A percentile compares a stretch with the other conserved stretches of the same genome.
phyloP scores from a whole-genome alignment of 192 early-diverging fungal genomes.

The Diversispora epigaea region DNA sequence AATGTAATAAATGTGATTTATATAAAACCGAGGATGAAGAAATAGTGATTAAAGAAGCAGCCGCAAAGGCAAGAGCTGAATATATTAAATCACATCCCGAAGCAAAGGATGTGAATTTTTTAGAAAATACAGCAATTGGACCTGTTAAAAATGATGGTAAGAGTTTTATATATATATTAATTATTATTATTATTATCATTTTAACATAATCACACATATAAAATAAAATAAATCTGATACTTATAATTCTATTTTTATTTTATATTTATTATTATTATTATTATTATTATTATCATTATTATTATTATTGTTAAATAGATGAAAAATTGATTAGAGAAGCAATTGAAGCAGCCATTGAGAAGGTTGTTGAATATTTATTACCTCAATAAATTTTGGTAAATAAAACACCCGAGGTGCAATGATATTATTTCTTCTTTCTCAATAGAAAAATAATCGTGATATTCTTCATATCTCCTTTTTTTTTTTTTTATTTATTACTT shows the following conservation, averaged over 20 bases:
- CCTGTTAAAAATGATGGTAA: conserved; percentile 18
- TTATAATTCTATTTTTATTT: neutral
- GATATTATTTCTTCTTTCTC: too few relatives aligned
- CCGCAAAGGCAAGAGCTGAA: conserved; percentile 45
- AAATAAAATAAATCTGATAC: neutral
- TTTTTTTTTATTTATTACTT: too few relatives aligned
- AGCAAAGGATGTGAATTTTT: conserved; percentile 20
- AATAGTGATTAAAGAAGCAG: conserved; percentile 43
- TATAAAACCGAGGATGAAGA: conserved; percentile 57
- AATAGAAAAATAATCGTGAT: too few relatives aligned
- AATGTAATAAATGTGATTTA: conserved; percentile 59
- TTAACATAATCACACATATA: neutral
- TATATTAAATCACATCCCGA: conserved; percentile 41
- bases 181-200: neutral
- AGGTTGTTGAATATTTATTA: conserved; percentile 21
- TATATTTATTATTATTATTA: neutral
- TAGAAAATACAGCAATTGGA: conserved; percentile 32
- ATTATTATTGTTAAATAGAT: neutral
- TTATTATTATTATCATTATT: neutral
- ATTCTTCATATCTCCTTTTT: too few relatives aligned
- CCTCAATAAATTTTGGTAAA: conserved; percentile 5
- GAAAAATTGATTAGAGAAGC: conserved; percentile 7
- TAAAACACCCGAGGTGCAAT: too few relatives aligned
- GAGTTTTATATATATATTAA: neutral
- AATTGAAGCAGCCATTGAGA: conserved; percentile 17